Base-by-base conservation (phyloP, 106 monocot species). In the Dendrobium huoshanense region DNA sequence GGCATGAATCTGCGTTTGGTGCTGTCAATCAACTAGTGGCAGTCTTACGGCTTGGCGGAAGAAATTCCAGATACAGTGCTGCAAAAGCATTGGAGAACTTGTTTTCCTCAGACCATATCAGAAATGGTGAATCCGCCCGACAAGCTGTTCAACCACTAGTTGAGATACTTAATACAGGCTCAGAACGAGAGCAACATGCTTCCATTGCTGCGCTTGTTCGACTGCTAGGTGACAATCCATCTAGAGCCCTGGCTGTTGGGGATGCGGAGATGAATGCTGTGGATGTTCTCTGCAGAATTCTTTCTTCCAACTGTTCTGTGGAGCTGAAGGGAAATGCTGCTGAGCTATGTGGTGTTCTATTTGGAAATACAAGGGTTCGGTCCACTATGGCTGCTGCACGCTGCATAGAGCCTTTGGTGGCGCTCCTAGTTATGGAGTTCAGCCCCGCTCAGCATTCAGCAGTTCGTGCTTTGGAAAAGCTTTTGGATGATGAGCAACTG, bases 261-360 rank as follows among this genome's bases (percentile, higher is more conserved):
- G 98, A 99, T 85, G 80, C 89, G 54, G 98, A 99, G 80, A 89
- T 90, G 88, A 93, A 87, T 78, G 93, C 99, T 77, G 95, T 95
- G 40, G 99, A 99, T 91, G 91, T 99, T 72, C 93, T 99, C 72
- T 95, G 91, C 75, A 89, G 93, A 41, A 99, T 99, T 77, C 89
- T 99, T 79, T 92, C 93, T 37, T 92, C 95, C 13, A 85, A 86
- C 49, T 91, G 87, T 86, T 90, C 99, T 41, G 74, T 88, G 56
- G 99, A 99, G 56, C 87, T 99, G 77, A 99, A 99, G 83, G 99
- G 89, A 49, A 90, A 90, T 90, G 95, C 99, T 61, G 95, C 95
- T 75, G 99, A 99, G 81, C 80, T 99, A 86, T 95, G 99, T 41
- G 87, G 81, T 84, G 95, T 95, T 20, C 91, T 99, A 48, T 99